Evolutionary conservation across 73 alveolate genomes (phyloP), one percentile per base, ranked within the genome.

Genomic region (Chromera velia): DNA sequence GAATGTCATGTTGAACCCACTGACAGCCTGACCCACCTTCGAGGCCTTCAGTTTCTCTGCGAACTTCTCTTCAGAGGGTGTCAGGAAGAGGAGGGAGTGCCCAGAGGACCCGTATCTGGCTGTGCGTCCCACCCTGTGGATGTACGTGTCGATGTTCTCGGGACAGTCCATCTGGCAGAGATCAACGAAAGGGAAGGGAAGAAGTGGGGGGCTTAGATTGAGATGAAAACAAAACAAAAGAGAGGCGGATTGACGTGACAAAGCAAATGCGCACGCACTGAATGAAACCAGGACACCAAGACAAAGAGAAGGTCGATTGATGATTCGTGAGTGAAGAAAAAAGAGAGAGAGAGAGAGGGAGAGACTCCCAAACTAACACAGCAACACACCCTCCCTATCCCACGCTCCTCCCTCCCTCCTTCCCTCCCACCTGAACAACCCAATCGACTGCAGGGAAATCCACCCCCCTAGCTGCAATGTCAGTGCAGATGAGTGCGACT

Each of bases 41-140:
- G 81, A 83, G 76, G 80, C 75, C 19, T 72, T 47, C 80, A 89
- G 86, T 32, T 84, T 89, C 76, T 89, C 83, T 46, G 82, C 87
- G 62, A 89, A 89, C 46, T 76, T 76, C 76, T 84, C 75, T 81
- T 89, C 94, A 69, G 86, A 85, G 46, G 88, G 88, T 22, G 85
- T 34, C 24, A 89, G 87, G 65, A 89, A 89, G 78, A 89, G 77
- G 29, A 74, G 75, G 68, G 82, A 62, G 85, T 63, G 86, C 63
- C 88, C 86, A 70, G 72, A 83, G 31, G 89, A 77, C 74, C 81
- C 86, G 63, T 89, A 81, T 70, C 90, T 64, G 49, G 91, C 84
- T 49, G 89, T 81, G 67, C 89, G 82, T 72, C 78, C 94, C 46
- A 82, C 62, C 89, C 94, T 72, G 80, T 89, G 90, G 78, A 89